Percentiles rank a stretch among this genome's conserved stretches.
phyloP scores from a whole-genome alignment of 2,329 filamentous ascomycete species.

The Stagonosporopsis tanaceti region DNA sequence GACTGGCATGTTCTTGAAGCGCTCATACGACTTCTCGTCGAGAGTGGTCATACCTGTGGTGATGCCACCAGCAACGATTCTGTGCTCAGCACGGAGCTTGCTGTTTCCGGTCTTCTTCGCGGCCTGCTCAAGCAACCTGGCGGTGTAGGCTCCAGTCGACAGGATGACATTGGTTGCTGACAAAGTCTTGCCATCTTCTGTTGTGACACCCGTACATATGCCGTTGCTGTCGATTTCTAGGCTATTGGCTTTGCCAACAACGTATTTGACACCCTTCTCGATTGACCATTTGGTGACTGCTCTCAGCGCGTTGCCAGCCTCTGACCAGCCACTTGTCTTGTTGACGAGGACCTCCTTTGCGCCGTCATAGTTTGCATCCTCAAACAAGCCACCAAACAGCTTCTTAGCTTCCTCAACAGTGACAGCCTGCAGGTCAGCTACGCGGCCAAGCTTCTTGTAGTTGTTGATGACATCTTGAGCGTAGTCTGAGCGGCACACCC shows the following conservation, averaged over 20 bases:
- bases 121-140: conserved; percentile 57
- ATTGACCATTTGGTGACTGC: conserved; percentile 63
- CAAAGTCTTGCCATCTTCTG: conserved; percentile 43
- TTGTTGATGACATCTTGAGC: conserved; percentile 59
- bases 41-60: conserved; percentile 59
- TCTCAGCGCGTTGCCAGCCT: conserved; percentile 65
- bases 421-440: conserved; percentile 57
- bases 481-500: conserved; percentile 51
- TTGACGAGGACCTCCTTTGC: conserved; percentile 69
- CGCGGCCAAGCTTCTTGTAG: conserved; percentile 59
- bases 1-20: conserved; percentile 46
- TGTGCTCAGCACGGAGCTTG: conserved; percentile 61
- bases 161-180: conserved; percentile 44
- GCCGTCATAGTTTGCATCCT: conserved; percentile 66
- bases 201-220: conserved; percentile 49
- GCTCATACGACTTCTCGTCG: conserved; percentile 38
- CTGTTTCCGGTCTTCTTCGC: conserved; percentile 56
- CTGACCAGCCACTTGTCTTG: conserved; percentile 68
- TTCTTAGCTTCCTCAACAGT: conserved; percentile 61
- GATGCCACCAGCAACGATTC: conserved; percentile 66
- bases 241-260: conserved; percentile 60
- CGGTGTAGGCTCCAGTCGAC: conserved; percentile 54
- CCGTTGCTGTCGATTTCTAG: conserved; percentile 59
- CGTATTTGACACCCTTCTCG: conserved; percentile 66
- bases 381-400: conserved; percentile 66